These are phyloP conservation scores for Pilobolus umbonatus DNA, from an alignment of 192 early-diverging fungal genomes.

Conservation along the genomic window DNA sequence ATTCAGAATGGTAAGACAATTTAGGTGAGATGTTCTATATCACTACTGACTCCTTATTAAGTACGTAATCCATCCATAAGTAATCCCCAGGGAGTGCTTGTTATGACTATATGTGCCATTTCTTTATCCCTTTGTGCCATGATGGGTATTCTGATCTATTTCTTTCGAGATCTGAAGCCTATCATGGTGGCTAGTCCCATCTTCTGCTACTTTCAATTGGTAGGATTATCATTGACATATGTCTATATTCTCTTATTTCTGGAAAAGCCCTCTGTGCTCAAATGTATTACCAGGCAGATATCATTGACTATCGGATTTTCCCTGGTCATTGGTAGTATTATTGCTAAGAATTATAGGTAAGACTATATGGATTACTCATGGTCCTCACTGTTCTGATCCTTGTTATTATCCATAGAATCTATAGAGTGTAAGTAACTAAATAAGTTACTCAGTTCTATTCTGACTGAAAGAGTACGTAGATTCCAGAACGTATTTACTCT, in stretches of 20 bases:
- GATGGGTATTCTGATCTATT: conserved; percentile 32
- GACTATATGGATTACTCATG: too few species aligned
- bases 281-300: conserved; percentile 33
- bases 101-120: conserved; percentile 25
- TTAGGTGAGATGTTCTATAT: background rate
- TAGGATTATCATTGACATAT: conserved; percentile 36
- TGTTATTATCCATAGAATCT: conserved; percentile 32
- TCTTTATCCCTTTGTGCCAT: conserved; percentile 28
- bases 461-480: background rate
- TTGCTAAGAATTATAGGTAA: conserved; percentile 46
- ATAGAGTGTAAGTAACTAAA: conserved; percentile 23
- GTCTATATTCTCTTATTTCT: conserved; percentile 26
- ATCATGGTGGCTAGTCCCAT: conserved; percentile 44
- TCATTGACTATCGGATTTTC: conserved; percentile 36
- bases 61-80: conserved; percentile 30
- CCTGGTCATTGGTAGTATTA: conserved; percentile 42
- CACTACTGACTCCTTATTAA: background rate
- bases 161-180: conserved; percentile 31
- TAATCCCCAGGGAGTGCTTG: conserved; percentile 24
- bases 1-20: conserved; percentile 5
- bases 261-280: conserved; percentile 16
- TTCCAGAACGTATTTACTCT: conserved; percentile 32
- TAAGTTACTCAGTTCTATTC: background rate
- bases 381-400: too few species aligned
- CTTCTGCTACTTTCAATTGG: conserved; percentile 40